phyloP scores from a whole-genome alignment of 306 rosid species.

The Senna tora region DNA sequence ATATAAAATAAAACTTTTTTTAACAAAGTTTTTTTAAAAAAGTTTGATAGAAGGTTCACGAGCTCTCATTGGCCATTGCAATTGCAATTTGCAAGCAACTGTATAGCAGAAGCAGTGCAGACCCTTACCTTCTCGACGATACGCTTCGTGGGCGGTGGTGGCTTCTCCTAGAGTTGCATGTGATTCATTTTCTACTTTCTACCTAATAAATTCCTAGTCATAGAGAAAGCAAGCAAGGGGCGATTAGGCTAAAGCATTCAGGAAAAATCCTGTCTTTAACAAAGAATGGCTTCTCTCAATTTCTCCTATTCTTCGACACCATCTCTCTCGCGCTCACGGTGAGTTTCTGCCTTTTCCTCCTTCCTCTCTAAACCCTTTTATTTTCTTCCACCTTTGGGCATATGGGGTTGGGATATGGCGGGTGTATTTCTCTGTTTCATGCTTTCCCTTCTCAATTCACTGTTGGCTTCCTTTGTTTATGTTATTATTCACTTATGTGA shows the following conservation, averaged over 20 bases:
- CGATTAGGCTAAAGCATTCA: constrained; percentile 17
- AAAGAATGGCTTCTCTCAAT: constrained; percentile 65
- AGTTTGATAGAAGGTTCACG: no score
- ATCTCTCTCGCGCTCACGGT: constrained; percentile 56
- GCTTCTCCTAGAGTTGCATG: constrained; percentile 21
- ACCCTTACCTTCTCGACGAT: not conserved
- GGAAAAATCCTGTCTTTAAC: constrained; percentile 2
- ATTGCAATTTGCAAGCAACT: not conserved
- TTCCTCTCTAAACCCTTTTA: not conserved
- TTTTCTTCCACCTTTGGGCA: not conserved
- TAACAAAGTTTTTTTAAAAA: no score
- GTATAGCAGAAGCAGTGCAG: not conserved
- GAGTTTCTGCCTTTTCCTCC: constrained; percentile 7
- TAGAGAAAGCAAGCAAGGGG: not conserved
- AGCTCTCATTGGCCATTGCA: no score
- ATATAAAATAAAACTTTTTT: no score
- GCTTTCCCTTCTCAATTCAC: not conserved
- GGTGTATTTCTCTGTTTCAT: not conserved
- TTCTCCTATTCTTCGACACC: constrained; percentile 59
- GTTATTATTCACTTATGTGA: not conserved
- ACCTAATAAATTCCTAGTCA: not conserved
- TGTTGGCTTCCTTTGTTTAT: not conserved
- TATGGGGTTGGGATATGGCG: constrained; percentile 29
- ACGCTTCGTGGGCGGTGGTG: constrained; percentile 37
- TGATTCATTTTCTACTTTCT: not conserved